Conservation (phyloP, 1,139 yeast genomes). For the Candida pseudocylindracea region DNA sequence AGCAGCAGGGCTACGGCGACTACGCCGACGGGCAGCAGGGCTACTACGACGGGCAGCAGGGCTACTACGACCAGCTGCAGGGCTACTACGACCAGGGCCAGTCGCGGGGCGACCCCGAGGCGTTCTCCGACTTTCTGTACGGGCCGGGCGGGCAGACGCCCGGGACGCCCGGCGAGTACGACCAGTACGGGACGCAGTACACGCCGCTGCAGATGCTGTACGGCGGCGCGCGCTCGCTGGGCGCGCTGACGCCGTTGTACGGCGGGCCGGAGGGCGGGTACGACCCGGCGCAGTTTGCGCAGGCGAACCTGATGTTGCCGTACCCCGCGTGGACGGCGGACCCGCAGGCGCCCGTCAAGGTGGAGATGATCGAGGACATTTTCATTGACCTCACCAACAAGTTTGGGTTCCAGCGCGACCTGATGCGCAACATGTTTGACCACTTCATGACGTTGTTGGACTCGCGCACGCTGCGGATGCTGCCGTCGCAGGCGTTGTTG, state of each 20-base stretch:
- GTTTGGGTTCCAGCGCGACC: constrained; percentile 68
- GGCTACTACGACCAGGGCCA: constrained; percentile 12
- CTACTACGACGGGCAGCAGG: constrained; percentile 20
- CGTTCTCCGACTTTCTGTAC: constrained; percentile 57
- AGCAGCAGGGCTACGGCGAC: constrained; percentile 20
- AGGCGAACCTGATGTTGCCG: constrained; percentile 41
- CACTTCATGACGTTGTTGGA: constrained; percentile 86
- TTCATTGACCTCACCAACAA: constrained; percentile 76
- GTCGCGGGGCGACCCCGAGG: constrained; percentile 30
- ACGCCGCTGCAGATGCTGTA: constrained; percentile 72
- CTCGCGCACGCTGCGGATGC: constrained; percentile 90
- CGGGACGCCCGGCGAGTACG: constrained; percentile 36
- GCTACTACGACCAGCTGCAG: constrained; percentile 21
- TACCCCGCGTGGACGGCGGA: constrained; percentile 1
- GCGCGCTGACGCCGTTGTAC: constrained; percentile 90
- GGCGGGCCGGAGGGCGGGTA: constrained; percentile 30
- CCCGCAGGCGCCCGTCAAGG: constrained; percentile 29
- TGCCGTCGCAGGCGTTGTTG: constrained; percentile 84
- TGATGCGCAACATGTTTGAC: constrained; percentile 94
- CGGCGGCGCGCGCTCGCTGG: constrained; percentile 72
- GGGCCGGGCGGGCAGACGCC: constrained; percentile 39
- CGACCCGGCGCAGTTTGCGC: constrained; percentile 39
- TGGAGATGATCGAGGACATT: constrained; percentile 81
- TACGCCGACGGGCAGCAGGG: constrained; percentile 14
- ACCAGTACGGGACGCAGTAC: constrained; percentile 60